phyloP scores from a whole-genome alignment of 2,329 filamentous ascomycete genomes.

The Scedosporium minutisporum region DNA sequence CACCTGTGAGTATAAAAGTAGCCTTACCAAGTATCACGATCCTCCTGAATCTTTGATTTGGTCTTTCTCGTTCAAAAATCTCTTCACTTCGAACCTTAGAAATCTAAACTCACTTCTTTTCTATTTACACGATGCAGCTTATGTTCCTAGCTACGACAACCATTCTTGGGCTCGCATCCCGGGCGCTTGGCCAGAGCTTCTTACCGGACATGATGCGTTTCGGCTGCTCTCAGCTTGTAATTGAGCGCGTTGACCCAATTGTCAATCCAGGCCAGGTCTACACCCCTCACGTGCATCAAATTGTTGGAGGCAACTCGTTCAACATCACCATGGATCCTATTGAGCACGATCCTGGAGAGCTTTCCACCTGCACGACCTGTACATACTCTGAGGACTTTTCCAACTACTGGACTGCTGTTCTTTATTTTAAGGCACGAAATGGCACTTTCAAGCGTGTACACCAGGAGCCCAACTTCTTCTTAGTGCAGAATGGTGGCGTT shows the following conservation, averaged over 20 bases:
- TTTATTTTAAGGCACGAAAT: conserved; percentile 29
- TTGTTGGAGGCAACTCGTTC: conserved; percentile 43
- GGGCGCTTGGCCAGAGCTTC: too few relatives aligned
- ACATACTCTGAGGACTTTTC: conserved; percentile 17
- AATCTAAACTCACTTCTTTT: too few relatives aligned
- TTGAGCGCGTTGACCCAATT: conserved; percentile 29
- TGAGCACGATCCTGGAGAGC: conserved; percentile 18
- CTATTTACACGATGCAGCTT: too few relatives aligned
- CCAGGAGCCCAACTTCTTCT: conserved; percentile 27
- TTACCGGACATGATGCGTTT: conserved; percentile 13
- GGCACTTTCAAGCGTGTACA: conserved; percentile 29
- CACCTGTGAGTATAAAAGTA: too few relatives aligned
- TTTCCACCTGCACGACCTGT: conserved; percentile 34
- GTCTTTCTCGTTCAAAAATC: too few relatives aligned
- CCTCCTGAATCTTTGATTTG: too few relatives aligned
- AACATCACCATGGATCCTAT: conserved; percentile 30
- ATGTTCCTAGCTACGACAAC: too few relatives aligned
- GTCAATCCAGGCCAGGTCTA: conserved; percentile 37
- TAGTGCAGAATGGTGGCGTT: conserved; percentile 25
- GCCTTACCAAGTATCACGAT: too few relatives aligned
- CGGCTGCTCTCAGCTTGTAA: conserved; percentile 39
- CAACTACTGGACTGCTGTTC: conserved; percentile 23
- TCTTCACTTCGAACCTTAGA: too few relatives aligned
- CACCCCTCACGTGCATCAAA: conserved; percentile 47
- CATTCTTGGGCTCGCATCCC: too few relatives aligned